Conservation (phyloP, 1,284 basidiomycete species). For the Ceratobasidium sp. region DNA sequence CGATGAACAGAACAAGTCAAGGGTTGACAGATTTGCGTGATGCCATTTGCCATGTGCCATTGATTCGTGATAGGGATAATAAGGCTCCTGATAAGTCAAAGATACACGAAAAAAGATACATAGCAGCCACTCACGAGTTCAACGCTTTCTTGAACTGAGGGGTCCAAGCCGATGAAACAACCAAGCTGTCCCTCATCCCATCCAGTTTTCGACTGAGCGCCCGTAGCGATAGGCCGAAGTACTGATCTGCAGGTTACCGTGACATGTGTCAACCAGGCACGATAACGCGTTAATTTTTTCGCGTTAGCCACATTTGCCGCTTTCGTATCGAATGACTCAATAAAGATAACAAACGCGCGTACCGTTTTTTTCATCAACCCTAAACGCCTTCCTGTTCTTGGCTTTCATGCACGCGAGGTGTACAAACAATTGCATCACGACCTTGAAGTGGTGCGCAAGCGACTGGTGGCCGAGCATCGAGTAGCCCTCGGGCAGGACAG, state of each 20-base stretch:
- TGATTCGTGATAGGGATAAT: no score
- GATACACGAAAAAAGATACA: no score
- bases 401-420: conserved; percentile 71
- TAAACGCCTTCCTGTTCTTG: conserved; percentile 61
- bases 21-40: neutral
- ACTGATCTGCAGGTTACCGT: conserved; percentile 37
- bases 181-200: conserved; percentile 72
- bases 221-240: conserved; percentile 48
- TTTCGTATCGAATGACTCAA: no score
- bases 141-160: conserved; percentile 69
- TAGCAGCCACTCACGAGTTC: conserved; percentile 53
- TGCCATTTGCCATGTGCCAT: no score
- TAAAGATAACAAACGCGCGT: conserved; percentile 41
- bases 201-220: conserved; percentile 67
- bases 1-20: neutral
- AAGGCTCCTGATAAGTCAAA: no score
- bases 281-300: conserved; percentile 11
- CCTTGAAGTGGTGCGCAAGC: conserved; percentile 75
- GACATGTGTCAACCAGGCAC: conserved; percentile 9
- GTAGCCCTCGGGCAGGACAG: conserved; percentile 72
- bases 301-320: no score
- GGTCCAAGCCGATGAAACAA: conserved; percentile 81
- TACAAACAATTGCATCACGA: conserved; percentile 70
- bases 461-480: conserved; percentile 67
- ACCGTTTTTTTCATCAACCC: conserved; percentile 64